These are phyloP conservation scores for Quercus dentata DNA, from an alignment of 306 rosid genomes.

Conservation along the genomic window DNA sequence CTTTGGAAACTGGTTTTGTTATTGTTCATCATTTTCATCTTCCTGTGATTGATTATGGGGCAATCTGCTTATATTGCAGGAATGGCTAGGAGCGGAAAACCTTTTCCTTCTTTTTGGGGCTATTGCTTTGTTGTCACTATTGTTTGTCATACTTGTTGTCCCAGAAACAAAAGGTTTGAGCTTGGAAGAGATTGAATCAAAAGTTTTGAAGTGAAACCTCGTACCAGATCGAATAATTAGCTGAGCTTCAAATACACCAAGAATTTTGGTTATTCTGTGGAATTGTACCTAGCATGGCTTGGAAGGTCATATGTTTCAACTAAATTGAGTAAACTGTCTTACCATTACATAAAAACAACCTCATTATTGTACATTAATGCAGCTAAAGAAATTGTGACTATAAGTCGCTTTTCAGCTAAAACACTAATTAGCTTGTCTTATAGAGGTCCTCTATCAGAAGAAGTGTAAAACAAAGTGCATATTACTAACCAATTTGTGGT, in stretches of 20 bases:
- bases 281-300: not conserved
- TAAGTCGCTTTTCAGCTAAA: too few relatives aligned
- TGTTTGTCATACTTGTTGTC: constrained; percentile 56
- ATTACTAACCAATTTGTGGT: too few relatives aligned
- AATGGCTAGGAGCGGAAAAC: constrained; percentile 86
- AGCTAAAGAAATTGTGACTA: not conserved
- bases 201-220: constrained; percentile 60
- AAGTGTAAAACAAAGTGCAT: too few relatives aligned
- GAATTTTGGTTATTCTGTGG: not conserved
- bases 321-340: not conserved
- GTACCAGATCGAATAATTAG: not conserved
- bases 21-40: not conserved
- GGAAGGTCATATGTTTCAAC: not conserved
- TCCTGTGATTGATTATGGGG: not conserved
- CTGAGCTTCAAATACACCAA: not conserved
- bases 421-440: too few relatives aligned
- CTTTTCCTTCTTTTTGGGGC: constrained; percentile 91
- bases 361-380: not conserved
- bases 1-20: constrained; percentile 5
- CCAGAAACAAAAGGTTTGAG: constrained; percentile 98
- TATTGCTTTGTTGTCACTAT: constrained; percentile 64
- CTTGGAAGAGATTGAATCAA: constrained; percentile 89
- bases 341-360: not conserved
- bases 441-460: too few relatives aligned
- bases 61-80: constrained; percentile 48